A percentile compares a stretch with the other conserved stretches of the same genome.
Conservation (phyloP, 768 basidiomycete genomes). For the Krasilnikovozyma curviuscula region DNA sequence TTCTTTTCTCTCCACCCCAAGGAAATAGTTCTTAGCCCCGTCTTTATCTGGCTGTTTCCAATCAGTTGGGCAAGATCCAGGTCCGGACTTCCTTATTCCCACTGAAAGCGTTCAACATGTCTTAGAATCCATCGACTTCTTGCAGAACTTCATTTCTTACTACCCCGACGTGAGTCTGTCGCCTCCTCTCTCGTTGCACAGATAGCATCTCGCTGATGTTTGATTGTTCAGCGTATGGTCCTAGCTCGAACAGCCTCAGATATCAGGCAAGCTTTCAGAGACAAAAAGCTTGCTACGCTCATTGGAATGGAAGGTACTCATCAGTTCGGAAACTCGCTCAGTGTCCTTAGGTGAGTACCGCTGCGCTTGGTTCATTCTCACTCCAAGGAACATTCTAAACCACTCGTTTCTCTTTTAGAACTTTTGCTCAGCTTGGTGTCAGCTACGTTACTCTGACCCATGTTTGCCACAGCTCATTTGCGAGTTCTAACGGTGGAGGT, state of each 20-base stretch:
- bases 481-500: slow-evolving; percentile 12
- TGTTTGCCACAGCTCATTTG: slow-evolving; percentile 15
- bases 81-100: neutral
- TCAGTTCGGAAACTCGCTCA: slow-evolving; percentile 14
- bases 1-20: slow-evolving; percentile 1
- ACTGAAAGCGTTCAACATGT: slow-evolving; percentile 9
- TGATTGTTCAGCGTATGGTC: neutral
- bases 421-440: slow-evolving; percentile 11
- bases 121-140: slow-evolving; percentile 13
- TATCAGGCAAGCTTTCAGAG: slow-evolving; percentile 1
- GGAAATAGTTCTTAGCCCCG: too few relatives aligned
- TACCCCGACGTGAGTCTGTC: neutral
- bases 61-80: neutral
- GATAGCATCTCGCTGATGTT: neutral
- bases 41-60: neutral
- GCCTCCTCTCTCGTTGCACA: neutral
- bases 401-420: slow-evolving; percentile 8
- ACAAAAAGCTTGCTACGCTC: slow-evolving; percentile 11
- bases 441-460: slow-evolving; percentile 15
- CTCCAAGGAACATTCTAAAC: too few relatives aligned
- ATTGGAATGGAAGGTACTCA: slow-evolving; percentile 16
- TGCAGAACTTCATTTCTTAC: slow-evolving; percentile 2
- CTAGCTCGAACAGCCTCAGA: slow-evolving; percentile 3
- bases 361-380: neutral
- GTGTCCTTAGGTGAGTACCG: neutral